Evolutionary conservation across 2,329 filamentous ascomycete species (phyloP), one percentile per base, ranked within the genome.

Genomic region (Decorospora gaudefroyi): DNA sequence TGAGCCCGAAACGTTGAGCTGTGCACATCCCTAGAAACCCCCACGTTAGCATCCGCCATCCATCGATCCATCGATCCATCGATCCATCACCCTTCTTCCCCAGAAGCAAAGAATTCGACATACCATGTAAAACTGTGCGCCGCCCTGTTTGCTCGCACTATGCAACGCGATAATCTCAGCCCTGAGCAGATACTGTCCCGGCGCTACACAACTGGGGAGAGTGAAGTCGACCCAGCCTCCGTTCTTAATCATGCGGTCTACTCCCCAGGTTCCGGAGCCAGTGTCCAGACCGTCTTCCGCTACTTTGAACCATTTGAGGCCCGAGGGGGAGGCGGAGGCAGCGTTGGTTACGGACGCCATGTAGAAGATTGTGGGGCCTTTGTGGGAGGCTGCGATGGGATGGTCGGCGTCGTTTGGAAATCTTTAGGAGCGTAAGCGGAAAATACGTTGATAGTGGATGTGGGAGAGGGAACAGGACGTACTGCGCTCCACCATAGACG

Each of bases 401-500:
- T 79, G 67, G 46, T 78, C 76, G 2, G 68, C 51, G 13, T 67
- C 64, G 51, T 71, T 71, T 30, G 76, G 39, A 52, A 70, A 73
- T 42, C 44, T 47, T 8, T 19, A 8, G 5, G 9, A 4, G 12
- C 10, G 42, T 36, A 42, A 38, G 7, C 9, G 12, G n/a, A 9
- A 21, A 4, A 12, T 4, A 6, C 27, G 8, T 21, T 12, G 18
- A 4, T 16, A 15, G 11, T 4, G 26, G 4, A 15, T 11, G 3
- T 17, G 11, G 10, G 2, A 17, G 4, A 4, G 1, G 15, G 2
- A 25, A 21, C 2, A 19, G 12, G 11, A 47, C 39, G 15, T 47
- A 47, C 61, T 81, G 77, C 6, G 74, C 70, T 33, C 78, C 78
- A 39, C 79, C 79, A 42, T 81, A 75, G 36, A 80, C 70, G 55